Base-by-base conservation (phyloP, 1,139 yeast genomes). In the Geotrichum bryndzae region DNA sequence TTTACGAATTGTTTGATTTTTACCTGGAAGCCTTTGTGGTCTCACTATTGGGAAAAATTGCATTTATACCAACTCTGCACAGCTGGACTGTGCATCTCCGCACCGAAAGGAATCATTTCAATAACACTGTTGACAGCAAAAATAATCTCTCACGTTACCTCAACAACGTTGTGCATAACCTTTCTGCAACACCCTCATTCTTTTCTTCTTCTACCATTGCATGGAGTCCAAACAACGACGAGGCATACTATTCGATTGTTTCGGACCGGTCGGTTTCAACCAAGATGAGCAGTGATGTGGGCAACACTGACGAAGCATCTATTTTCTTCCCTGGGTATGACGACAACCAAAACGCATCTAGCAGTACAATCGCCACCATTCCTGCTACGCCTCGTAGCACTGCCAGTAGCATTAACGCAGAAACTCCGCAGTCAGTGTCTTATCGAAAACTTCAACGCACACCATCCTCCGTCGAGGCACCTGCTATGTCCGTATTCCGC, bases 1-100 rank as follows among this genome's bases (percentile, higher is more conserved):
- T 62, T 13, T 62, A 62, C 41, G 23, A 57, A 23, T 23, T 15
- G n/a, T 57, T 55, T 15, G 25, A 53, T 8, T 59, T 45, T 33
- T 59, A 45, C 51, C 22, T 62, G 18, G 64, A 62, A 27, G 64
- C 64, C 3, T 29, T 58, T 10, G 51, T 53, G 1, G 57, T 62
- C 10, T 57, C 56, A 15, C 57, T 62, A 2, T 38, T 59, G 6
- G 22, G 56, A 45, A 59, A 55, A 18, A 33, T 52, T 11, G 61
- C 55, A 45, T 54, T 54, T 48, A 29, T 54, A 22, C 56, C 61
- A 1, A 53, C 51, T n/a, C 29, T 59, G 13, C 57, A 52, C 15
- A 38, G 46, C 31, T 59, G 61, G 61, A 46, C 58, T 54, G 27
- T 35, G 8, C 35, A 54, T 54, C 29, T 59, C 3, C 61, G 22